phyloP scores from a whole-genome alignment of 1,139 yeast species.

The Yamadazyma diospyri region DNA sequence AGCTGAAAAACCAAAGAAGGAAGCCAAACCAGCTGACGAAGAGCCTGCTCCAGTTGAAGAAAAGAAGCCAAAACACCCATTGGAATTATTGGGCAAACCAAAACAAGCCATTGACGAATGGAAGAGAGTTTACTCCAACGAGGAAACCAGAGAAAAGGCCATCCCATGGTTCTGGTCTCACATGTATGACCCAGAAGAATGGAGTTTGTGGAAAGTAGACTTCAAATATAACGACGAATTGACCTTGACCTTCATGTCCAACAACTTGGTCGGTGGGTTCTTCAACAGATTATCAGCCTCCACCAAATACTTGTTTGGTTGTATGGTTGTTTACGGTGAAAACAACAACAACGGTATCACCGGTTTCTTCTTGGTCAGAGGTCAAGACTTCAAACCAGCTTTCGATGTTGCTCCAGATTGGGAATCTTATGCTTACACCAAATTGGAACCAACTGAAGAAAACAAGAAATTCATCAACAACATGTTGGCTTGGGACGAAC shows the following conservation, averaged over 20 bases:
- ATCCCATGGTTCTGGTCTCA: conserved; percentile 97
- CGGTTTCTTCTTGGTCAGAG: conserved; percentile 94
- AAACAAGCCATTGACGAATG: conserved; percentile 82
- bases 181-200: conserved; percentile 86
- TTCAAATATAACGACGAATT: conserved; percentile 98
- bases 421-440: conserved; percentile 60
- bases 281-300: conserved; percentile 93
- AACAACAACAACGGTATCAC: conserved; percentile 97
- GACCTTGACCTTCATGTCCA: conserved; percentile 96
- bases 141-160: conserved; percentile 92
- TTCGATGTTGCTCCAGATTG: conserved; percentile 99
- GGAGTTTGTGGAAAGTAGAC: conserved; percentile 93
- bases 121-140: conserved; percentile 97
- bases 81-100: conserved; percentile 75
- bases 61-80: conserved; percentile 88
- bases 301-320: conserved; percentile 91
- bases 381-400: conserved; percentile 87
- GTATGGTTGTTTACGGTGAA: conserved; percentile 94
- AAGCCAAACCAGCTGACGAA: conserved; percentile 37
- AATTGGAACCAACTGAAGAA: conserved; percentile 38
- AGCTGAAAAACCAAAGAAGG: conserved; percentile 21
- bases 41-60: conserved; percentile 44
- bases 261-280: conserved; percentile 98
- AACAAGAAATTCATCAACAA: conserved; percentile 41
- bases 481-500: conserved; percentile 54